Percentiles rank a stretch among this genome's conserved stretches.
Evolutionary conservation across 768 basidiomycete species (phyloP).

Genomic region (Hypholoma sublateritium): DNA sequence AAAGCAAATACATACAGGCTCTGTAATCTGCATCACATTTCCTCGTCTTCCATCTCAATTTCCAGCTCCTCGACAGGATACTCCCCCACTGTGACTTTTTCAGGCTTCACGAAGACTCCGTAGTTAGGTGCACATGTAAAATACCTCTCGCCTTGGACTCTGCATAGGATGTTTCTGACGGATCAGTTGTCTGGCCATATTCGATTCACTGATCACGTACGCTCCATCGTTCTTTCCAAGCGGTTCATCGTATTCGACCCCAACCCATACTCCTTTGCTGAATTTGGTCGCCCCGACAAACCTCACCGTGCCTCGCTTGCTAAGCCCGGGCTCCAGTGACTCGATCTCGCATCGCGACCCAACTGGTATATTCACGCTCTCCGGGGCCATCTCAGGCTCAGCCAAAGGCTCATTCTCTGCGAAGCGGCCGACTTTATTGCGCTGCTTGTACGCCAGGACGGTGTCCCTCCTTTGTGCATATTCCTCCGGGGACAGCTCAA

Average conservation of each 20-base stretch:
- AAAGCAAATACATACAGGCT: too few relatives aligned
- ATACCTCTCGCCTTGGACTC: constrained; percentile 84
- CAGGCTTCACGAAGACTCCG: constrained; percentile 86
- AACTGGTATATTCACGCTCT: constrained; percentile 50
- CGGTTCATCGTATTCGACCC: constrained; percentile 94
- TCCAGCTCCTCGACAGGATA: constrained; percentile 83
- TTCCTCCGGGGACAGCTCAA: constrained; percentile 79
- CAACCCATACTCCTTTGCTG: constrained; percentile 79
- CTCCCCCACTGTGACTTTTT: constrained; percentile 80
- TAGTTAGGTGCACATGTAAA: constrained; percentile 77
- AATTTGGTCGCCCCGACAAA: constrained; percentile 84
- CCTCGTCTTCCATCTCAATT: constrained; percentile 68
- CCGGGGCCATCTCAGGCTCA: constrained; percentile 19
- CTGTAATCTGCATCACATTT: constrained; percentile 47
- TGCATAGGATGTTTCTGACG: constrained; percentile 27
- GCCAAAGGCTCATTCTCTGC: constrained; percentile 48
- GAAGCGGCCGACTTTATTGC: constrained; percentile 87
- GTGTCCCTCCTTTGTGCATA: constrained; percentile 88
- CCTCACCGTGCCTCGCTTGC: constrained; percentile 81
- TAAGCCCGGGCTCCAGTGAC: constrained; percentile 62
- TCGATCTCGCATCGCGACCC: constrained; percentile 86
- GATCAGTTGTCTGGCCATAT: background rate
- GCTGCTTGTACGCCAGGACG: constrained; percentile 86
- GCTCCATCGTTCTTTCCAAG: constrained; percentile 94
- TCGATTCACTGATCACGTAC: constrained; percentile 48